These are phyloP conservation scores for Hyaloperonospora brassicae DNA, from an alignment of 352 stramenopile species.

Conservation along the genomic window DNA sequence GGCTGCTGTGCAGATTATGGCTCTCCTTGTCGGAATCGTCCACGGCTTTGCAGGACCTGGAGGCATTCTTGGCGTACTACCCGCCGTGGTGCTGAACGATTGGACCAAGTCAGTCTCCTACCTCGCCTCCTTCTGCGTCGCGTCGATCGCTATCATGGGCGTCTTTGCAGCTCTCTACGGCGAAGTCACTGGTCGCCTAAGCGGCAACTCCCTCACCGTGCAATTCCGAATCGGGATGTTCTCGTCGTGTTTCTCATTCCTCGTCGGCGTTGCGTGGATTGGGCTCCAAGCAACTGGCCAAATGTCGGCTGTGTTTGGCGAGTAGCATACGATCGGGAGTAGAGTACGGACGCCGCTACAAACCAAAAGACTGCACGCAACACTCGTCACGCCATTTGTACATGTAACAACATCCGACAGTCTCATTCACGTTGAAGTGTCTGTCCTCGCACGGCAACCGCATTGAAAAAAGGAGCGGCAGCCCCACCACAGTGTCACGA, in stretches of 20 bases:
- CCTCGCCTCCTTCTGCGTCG: slow-evolving; percentile 82
- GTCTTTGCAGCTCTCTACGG: slow-evolving; percentile 84
- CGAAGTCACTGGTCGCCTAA: slow-evolving; percentile 48
- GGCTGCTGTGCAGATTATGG: slow-evolving; percentile 36
- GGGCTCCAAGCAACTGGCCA: slow-evolving; percentile 55
- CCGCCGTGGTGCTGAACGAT: slow-evolving; percentile 38
- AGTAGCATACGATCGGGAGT: slow-evolving; percentile 22
- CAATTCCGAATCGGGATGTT: slow-evolving; percentile 70
- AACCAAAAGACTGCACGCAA: too few relatives aligned
- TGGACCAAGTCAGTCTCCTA: slow-evolving; percentile 69
- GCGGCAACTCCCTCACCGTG: slow-evolving; percentile 42
- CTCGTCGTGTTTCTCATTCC: slow-evolving; percentile 58
- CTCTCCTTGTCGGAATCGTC: slow-evolving; percentile 75
- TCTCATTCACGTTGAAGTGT: too few relatives aligned
- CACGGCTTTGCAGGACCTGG: slow-evolving; percentile 81
- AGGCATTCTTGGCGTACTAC: slow-evolving; percentile 82
- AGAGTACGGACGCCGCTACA: background rate
- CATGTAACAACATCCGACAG: too few relatives aligned
- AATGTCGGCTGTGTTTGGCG: slow-evolving; percentile 59
- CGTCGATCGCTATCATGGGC: slow-evolving; percentile 87
- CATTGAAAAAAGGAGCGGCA: too few relatives aligned
- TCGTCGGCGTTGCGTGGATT: slow-evolving; percentile 76
- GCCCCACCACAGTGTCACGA: too few relatives aligned
- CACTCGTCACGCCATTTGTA: too few relatives aligned
- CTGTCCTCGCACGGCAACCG: too few relatives aligned